Evolutionary conservation across 257 asterid species (phyloP), one percentile per base, ranked within the genome.

Genomic region (Orobanche coerulescens): DNA sequence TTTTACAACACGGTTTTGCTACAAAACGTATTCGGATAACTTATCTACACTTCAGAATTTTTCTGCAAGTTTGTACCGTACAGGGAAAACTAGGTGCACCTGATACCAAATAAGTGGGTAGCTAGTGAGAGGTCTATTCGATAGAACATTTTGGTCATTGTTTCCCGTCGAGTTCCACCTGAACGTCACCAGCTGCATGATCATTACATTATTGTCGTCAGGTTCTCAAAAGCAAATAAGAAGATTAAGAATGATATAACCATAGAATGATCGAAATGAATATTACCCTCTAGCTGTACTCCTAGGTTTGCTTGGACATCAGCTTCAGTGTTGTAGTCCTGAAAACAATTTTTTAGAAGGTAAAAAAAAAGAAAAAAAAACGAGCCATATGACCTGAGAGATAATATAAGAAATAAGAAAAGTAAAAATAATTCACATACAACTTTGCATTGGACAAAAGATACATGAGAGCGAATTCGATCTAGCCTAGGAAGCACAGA

Each of bases 291-390:
- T 11, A 88, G 79, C 75, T 81, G 87, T 54, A 88, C 69, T 19
- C 81, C 98, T 28, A 82, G 72, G 75, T 91, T 91, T 72, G 98
- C 98, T 65, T 88, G 98, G 58, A 85, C 85, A 78, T 91, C 98
- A 2, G 98, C 98, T 34, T 91, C 98, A 1, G 84, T 73, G 71
- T 91, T 91, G 75, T 33, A 68, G 23, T 82, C 96, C 98, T 87
- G 78, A 62, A 30, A 73, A 58, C 33, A 33, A 10, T 52, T 39
- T 28, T 0, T 19, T 2, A n/a, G n/a, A n/a, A n/a, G n/a, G n/a
- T n/a, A n/a, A n/a, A n/a, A n/a, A n/a, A n/a, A n/a, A n/a, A n/a
- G n/a, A n/a, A n/a, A 6, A 26, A 53, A 28, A 51, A 25, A 1
- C 15, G 24, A 19, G 39, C 18, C 61, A 5, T 5, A 39, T 48